Percentiles rank a stretch among this genome's conserved stretches.
Conservation (phyloP, 345 rosid species). For the Salix purpurea region DNA sequence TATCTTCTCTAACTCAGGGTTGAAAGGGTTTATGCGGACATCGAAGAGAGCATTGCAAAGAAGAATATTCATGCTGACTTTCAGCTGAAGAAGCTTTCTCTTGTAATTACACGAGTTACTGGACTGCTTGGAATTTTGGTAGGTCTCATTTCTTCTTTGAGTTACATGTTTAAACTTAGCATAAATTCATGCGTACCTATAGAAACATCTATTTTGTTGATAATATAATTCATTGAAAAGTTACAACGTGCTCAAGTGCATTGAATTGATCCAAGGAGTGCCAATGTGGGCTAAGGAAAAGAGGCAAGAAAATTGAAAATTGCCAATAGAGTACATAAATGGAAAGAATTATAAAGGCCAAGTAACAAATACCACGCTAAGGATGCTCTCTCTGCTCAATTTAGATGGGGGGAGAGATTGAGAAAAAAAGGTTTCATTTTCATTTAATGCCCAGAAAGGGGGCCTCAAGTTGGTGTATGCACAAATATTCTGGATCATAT, state of each 20-base stretch:
- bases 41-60: slow-evolving; percentile 46
- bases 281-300: neutral
- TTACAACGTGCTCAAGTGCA: neutral
- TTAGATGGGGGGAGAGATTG: no score
- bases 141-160: slow-evolving; percentile 16
- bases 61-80: slow-evolving; percentile 53
- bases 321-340: neutral
- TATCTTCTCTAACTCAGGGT: slow-evolving; percentile 52
- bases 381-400: no score
- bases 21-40: slow-evolving; percentile 69
- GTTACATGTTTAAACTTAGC: neutral
- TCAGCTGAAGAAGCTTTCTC: slow-evolving; percentile 64
- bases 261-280: neutral
- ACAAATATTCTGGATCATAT: no score
- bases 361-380: no score
- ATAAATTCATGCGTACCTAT: neutral
- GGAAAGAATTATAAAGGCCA: neutral
- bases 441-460: no score
- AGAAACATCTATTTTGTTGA: neutral
- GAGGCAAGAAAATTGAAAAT: neutral
- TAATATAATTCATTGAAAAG: neutral
- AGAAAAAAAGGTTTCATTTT: no score
- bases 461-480: no score
- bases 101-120: slow-evolving; percentile 71
- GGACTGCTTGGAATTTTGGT: slow-evolving; percentile 90